Evolutionary conservation across 441 rosid genomes (phyloP), one percentile per base, ranked within the genome.

Genomic region (Populus hybrid): DNA sequence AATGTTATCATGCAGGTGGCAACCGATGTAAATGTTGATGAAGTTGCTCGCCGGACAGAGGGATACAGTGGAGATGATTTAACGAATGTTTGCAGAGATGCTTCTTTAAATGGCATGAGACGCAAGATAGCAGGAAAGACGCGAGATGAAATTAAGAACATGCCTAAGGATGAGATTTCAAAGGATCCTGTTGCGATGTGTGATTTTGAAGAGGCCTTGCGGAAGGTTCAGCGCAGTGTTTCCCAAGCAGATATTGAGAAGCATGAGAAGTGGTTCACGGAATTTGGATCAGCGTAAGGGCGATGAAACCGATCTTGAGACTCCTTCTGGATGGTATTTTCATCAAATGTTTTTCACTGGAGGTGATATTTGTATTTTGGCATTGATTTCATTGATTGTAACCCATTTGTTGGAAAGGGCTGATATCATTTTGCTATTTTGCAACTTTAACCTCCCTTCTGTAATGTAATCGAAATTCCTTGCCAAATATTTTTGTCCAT

Each of bases 1-100:
- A 32, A 26, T 72, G 10, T 20, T 59, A 30, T 32, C 40, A 30
- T 8, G 10, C 79, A 96, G 99, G 98, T 96, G 79, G 93, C 99
- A 30, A 50, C 87, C 66, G 99, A 94, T 83, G 99, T 96, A 42
- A 78, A 96, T 82, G 90, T 93, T 6, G 98, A 96, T 75, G 97
- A 92, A 35, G 99, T 94, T 81, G 97, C 99, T 76, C 87, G 90
- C 66, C 86, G 90, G 82, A 93, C 98, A n/a, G 97, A 94, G 1
- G 98, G 99, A 79, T 94, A 96, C 84, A 96, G 98, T 87, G 99
- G 99, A 81, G 98, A 96, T 61, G 99, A 96, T 89, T 96, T 96
- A 75, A 94, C 99, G 5, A 96, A 94, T 69, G 97, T 96, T 75
- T 96, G 99, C 74, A 89, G 98, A 12, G 99, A 96, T 77, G 99